These are phyloP conservation scores for Meripilus lineatus DNA, from an alignment of 1,284 basidiomycete species.

Conservation along the genomic window DNA sequence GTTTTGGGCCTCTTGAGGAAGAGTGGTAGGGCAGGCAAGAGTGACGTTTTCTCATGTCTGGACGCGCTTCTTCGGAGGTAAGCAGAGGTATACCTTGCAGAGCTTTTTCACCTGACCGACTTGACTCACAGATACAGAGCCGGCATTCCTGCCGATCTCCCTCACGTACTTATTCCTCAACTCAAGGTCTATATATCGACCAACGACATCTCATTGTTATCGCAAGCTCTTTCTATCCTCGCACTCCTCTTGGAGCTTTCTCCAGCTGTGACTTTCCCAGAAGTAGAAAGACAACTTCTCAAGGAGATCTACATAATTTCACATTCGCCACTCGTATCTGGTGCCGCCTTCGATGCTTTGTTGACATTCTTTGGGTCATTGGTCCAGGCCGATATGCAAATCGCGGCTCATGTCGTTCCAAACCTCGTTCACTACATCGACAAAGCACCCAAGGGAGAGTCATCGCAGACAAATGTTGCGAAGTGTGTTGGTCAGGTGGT, in stretches of 20 bases:
- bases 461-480: slow-evolving; percentile 67
- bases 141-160: slow-evolving; percentile 57
- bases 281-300: slow-evolving; percentile 69
- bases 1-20: slow-evolving; percentile 75
- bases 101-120: not conserved
- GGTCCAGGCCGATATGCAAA: slow-evolving; percentile 78
- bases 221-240: slow-evolving; percentile 69
- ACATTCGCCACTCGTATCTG: slow-evolving; percentile 73
- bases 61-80: slow-evolving; percentile 70
- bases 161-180: slow-evolving; percentile 62
- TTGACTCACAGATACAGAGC: slow-evolving; percentile 50
- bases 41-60: slow-evolving; percentile 78
- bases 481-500: slow-evolving; percentile 82
- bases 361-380: slow-evolving; percentile 77
- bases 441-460: slow-evolving; percentile 50
- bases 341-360: slow-evolving; percentile 73
- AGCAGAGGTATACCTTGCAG: slow-evolving; percentile 6
- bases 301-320: slow-evolving; percentile 67
- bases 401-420: slow-evolving; percentile 72
- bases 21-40: slow-evolving; percentile 75
- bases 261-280: slow-evolving; percentile 60
- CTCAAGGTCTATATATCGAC: slow-evolving; percentile 71
- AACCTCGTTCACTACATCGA: slow-evolving; percentile 61
- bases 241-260: slow-evolving; percentile 68
- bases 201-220: slow-evolving; percentile 73